Evolutionary conservation across 176 grass and related monocot genomes (phyloP), one percentile per base, ranked within the genome.

Genomic region (Cenchrus purpureus): DNA sequence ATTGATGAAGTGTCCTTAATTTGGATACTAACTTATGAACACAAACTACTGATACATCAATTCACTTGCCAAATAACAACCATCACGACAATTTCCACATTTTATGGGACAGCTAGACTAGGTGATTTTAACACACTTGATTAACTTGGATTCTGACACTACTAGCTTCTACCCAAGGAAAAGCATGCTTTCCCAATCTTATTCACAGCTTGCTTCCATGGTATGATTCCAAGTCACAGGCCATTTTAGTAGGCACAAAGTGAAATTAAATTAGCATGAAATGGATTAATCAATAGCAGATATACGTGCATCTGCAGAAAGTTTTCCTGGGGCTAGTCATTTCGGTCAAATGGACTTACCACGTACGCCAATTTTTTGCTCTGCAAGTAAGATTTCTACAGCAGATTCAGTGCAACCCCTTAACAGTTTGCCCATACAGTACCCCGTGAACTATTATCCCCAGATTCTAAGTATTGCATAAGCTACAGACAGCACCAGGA

Each of bases 121-220:
- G 59, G 29, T 83, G 52, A 19, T 42, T 86, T 59, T 43, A 62
- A 8, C 29, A 79, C 52, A 67, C 73, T 74, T 79, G 22, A 67
- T 32, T 46, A 68, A 31, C 28, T 83, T 62, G 52, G 0, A 79
- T n/a, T 79, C 28, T 46, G 61, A 83, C 29, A 68, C 19, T 44
- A 61, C 15, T 17, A 79, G 3, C 64, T 68, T 81, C 60, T 60
- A 32, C 54, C 49, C 31, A 65, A 83, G 6, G 54, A 79, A 51
- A 9, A 12, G 70, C 6, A 66, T 10, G 32, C 10, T 15, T 68
- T 73, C 52, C 58, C 55, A 87, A 68, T 83, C 4, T 50, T 73
- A 4, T 67, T 66, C 20, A 50, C 29, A 40, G 17, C 13, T 66
- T 58, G 22, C 19, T 64, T 49, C 78, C 67, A 63, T 43, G 49